phyloP scores from a whole-genome alignment of 805 yeast species.

The Starmera amethionina region DNA sequence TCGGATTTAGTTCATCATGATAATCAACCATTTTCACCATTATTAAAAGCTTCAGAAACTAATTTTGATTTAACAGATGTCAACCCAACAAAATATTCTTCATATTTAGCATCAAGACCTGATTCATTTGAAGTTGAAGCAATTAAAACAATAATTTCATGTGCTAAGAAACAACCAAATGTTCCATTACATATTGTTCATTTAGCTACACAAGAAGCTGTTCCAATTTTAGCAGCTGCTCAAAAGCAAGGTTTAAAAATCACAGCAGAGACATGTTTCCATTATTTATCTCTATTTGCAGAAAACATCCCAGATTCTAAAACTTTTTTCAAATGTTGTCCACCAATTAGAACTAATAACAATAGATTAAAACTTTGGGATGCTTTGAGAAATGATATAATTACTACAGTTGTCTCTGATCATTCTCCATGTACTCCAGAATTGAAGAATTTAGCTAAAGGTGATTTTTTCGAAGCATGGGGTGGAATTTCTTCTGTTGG shows the following conservation, averaged over 20 bases:
- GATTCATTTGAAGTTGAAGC: conserved; percentile 84
- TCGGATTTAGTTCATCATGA: conserved; percentile 21
- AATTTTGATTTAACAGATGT: conserved; percentile 23
- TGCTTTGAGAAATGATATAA: conserved; percentile 55
- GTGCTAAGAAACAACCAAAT: conserved; percentile 46
- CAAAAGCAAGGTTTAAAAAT: conserved; percentile 48
- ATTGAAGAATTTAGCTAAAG: conserved; percentile 67
- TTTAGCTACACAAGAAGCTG: conserved; percentile 74
- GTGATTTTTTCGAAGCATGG: conserved; percentile 91
- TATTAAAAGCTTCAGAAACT: conserved; percentile 31
- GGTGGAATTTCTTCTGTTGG: conserved; percentile 95
- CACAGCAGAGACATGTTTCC: conserved; percentile 92
- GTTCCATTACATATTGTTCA: conserved; percentile 85
- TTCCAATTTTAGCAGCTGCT: conserved; percentile 65
- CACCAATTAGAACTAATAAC: conserved; percentile 75
- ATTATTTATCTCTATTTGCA: conserved; percentile 69
- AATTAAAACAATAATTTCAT: conserved; percentile 56
- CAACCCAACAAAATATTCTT: conserved; percentile 18
- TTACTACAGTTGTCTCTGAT: conserved; percentile 85
- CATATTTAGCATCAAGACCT: conserved; percentile 60
- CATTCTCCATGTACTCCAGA: conserved; percentile 96
- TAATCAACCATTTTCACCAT: conserved; percentile 25
- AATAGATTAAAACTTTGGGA: conserved; percentile 72
- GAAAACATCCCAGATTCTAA: conserved; percentile 69
- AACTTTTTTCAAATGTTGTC: conserved; percentile 89